phyloP scores from a whole-genome alignment of 768 basidiomycete species.

The Tremella yokohamensis region DNA sequence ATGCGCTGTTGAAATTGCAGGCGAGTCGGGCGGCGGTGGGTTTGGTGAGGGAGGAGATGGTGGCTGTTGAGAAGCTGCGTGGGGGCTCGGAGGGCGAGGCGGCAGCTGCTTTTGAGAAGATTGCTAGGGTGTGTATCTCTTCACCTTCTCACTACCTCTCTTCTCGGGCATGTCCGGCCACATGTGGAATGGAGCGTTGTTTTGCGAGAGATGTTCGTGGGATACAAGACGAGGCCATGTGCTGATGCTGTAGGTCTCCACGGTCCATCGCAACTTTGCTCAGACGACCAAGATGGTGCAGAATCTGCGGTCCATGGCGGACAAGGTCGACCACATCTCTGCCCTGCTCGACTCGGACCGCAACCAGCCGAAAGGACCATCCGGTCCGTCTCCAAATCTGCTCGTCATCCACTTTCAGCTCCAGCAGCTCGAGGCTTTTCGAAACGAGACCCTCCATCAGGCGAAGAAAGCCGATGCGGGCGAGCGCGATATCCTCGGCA shows the following conservation, averaged over 20 bases:
- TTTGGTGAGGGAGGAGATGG: slow-evolving; percentile 42
- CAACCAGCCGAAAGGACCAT: slow-evolving; percentile 72
- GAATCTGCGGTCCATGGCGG: slow-evolving; percentile 87
- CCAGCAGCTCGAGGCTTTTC: slow-evolving; percentile 85
- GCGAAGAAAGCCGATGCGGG: slow-evolving; percentile 73
- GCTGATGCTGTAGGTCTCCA: slow-evolving; percentile 66
- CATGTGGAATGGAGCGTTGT: not conserved
- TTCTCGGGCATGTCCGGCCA: not conserved
- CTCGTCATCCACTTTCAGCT: slow-evolving; percentile 87
- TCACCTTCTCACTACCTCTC: not conserved
- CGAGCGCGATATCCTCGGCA: slow-evolving; percentile 57
- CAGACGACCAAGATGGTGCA: slow-evolving; percentile 94
- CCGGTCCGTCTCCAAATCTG: slow-evolving; percentile 66
- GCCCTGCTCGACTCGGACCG: slow-evolving; percentile 72
- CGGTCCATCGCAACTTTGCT: slow-evolving; percentile 90
- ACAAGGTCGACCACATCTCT: slow-evolving; percentile 73
- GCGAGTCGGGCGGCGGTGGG: slow-evolving; percentile 43
- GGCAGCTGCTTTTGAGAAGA: slow-evolving; percentile 81
- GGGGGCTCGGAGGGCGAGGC: slow-evolving; percentile 73
- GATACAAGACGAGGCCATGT: not conserved
- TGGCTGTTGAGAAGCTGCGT: slow-evolving; percentile 65
- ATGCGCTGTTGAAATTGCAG: slow-evolving; percentile 58
- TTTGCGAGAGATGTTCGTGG: too few species aligned
- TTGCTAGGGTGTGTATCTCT: slow-evolving; percentile 67
- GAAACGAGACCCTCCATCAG: slow-evolving; percentile 90